Evolutionary conservation across 2,329 filamentous ascomycete species (phyloP).

Genomic region (Pseudogymnoascus pannorum): DNA sequence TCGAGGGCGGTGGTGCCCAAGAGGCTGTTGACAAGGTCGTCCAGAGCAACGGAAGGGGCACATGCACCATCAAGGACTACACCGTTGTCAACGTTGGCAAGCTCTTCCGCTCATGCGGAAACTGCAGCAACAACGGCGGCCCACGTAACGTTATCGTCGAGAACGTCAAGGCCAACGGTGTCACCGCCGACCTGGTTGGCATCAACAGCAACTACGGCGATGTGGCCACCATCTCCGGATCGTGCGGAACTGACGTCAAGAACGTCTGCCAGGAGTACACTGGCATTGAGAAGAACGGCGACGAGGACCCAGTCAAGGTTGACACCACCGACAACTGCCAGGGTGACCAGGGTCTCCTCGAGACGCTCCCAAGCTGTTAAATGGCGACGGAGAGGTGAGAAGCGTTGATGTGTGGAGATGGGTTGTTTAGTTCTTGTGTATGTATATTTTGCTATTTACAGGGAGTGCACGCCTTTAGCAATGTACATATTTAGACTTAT

Average conservation of each 20-base stretch:
- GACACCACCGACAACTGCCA: constrained; percentile 13
- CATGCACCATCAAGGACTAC: constrained; percentile 31
- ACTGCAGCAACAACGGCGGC: constrained; percentile 32
- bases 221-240: constrained; percentile 25
- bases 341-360: constrained; percentile 12
- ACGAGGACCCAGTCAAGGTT: constrained; percentile 12
- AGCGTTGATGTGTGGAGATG: neutral
- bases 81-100: constrained; percentile 35
- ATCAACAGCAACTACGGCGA: constrained; percentile 36
- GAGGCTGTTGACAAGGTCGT: constrained; percentile 31
- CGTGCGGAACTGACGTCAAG: constrained; percentile 17
- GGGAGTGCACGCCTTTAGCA: constrained; percentile 7
- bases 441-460: constrained; percentile 1
- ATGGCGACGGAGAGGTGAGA: neutral
- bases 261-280: constrained; percentile 21
- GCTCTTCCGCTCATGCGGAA: constrained; percentile 42
- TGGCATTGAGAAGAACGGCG: constrained; percentile 16
- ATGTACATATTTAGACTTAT: neutral
- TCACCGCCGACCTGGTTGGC: constrained; percentile 25
- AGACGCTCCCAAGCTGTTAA: constrained; percentile 14
- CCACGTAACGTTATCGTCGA: constrained; percentile 25
- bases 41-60: constrained; percentile 31
- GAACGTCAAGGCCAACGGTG: constrained; percentile 28
- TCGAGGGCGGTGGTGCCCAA: constrained; percentile 32
- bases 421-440: constrained; percentile 1